Evolutionary conservation across 139 green algal genomes (phyloP).

Genomic region (Ettlia oleoabundans): DNA sequence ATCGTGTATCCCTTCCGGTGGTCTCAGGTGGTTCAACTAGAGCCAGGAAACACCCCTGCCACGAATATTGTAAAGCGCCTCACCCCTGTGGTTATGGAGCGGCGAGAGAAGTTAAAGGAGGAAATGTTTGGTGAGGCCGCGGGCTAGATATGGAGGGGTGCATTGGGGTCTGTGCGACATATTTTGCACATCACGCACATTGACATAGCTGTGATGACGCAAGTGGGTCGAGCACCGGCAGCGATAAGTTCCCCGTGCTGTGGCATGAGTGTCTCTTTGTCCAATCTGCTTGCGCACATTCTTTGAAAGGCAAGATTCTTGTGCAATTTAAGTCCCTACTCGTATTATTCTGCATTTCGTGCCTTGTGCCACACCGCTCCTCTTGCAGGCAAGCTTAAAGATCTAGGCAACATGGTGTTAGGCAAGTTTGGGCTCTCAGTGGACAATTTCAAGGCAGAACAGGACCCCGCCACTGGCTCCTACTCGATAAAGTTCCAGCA

Average conservation of each 20-base stretch:
- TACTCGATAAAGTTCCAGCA: conserved; percentile 95
- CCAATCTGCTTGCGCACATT: no score
- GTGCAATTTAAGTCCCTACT: no score
- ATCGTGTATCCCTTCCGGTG: no score
- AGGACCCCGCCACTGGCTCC: conserved; percentile 90
- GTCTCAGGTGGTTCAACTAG: conserved; percentile 71
- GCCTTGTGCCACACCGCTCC: not conserved
- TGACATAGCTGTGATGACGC: no score
- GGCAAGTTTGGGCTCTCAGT: conserved; percentile 95
- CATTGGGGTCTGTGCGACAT: no score
- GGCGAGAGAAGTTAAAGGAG: conserved; percentile 94
- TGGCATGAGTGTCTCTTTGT: no score
- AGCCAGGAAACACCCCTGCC: conserved; percentile 66
- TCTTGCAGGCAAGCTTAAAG: conserved; percentile 91
- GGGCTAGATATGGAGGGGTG: not conserved
- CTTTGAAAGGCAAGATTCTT: no score
- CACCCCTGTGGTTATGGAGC: conserved; percentile 78
- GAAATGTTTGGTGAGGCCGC: conserved; percentile 77
- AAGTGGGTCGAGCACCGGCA: no score
- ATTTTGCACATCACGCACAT: no score
- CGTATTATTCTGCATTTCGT: not conserved
- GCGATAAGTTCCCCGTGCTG: no score
- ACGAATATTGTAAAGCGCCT: conserved; percentile 55
- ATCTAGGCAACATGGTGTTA: conserved; percentile 95
- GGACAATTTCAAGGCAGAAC: conserved; percentile 97